phyloP scores from a whole-genome alignment of 345 rosid genomes.

The Balakata baccata region DNA sequence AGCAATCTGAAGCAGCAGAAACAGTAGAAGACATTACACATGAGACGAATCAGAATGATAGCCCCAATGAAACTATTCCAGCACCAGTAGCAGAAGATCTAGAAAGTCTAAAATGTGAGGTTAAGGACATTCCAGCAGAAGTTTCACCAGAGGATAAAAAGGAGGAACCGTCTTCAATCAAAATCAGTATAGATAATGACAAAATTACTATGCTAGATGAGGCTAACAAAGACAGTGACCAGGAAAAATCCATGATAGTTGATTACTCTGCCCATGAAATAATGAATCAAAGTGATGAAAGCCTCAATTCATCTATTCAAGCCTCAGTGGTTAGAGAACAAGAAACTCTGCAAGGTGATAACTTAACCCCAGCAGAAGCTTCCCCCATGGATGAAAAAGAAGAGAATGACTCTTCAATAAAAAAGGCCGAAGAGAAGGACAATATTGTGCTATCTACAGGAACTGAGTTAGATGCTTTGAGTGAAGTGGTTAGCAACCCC shows the following conservation, averaged over 20 bases:
- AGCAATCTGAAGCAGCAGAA: not conserved
- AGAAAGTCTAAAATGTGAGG: not conserved
- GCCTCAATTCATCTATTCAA: slow-evolving; percentile 1
- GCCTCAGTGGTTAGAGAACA: not conserved
- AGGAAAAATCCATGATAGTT: not conserved
- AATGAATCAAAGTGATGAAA: not conserved
- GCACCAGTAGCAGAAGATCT: not conserved
- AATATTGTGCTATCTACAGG: not conserved
- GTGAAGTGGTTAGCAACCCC: not conserved
- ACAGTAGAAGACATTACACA: not conserved
- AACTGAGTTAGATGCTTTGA: not conserved
- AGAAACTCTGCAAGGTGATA: not conserved
- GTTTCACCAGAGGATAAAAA: slow-evolving; percentile 11
- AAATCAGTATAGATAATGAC: not conserved
- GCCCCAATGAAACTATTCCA: not conserved
- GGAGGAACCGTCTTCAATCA: slow-evolving; percentile 9
- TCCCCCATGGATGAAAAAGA: not conserved
- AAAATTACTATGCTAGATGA: not conserved
- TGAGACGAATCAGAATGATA: slow-evolving; percentile 10
- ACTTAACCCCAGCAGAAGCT: not conserved
- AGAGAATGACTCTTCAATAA: not conserved
- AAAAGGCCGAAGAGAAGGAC: not conserved
- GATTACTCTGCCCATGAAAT: not conserved
- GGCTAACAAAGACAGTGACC: not conserved
- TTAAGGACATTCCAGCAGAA: slow-evolving; percentile 6